Evolutionary conservation across 2,329 filamentous ascomycete genomes (phyloP).

Genomic region (Fusarium pseudoanthophilum): DNA sequence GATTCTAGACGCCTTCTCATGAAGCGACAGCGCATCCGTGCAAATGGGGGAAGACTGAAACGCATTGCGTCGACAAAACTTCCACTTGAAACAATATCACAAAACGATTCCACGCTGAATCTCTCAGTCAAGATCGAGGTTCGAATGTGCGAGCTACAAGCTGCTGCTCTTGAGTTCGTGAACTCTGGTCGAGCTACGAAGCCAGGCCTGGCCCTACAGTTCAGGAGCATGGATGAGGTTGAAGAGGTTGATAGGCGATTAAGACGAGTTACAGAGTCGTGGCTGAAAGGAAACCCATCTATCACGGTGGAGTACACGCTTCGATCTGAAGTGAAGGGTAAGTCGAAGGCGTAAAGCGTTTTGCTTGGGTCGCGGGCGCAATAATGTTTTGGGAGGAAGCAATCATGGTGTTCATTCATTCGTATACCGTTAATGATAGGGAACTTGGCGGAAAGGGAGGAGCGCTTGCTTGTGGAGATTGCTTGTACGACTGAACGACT

Average conservation of each 20-base stretch:
- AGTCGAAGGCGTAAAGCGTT: constrained; percentile 28
- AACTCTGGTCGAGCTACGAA: constrained; percentile 8
- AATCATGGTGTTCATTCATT: constrained; percentile 2
- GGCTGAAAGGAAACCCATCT: constrained; percentile 27
- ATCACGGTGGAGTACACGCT: constrained; percentile 44
- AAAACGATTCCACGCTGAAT: constrained; percentile 24
- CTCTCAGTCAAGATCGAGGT: constrained; percentile 15
- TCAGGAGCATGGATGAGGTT: constrained; percentile 42
- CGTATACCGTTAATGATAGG: neutral
- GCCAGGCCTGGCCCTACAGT: constrained; percentile 24
- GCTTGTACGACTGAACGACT: constrained; percentile 20
- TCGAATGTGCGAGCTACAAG: constrained; percentile 14
- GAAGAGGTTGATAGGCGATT: constrained; percentile 36
- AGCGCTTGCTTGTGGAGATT: constrained; percentile 18
- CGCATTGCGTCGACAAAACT: constrained; percentile 38
- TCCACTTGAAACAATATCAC: constrained; percentile 44
- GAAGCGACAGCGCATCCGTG: constrained; percentile 27
- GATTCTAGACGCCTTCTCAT: constrained; percentile 39
- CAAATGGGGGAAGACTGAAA: constrained; percentile 31
- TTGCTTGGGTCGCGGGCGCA: constrained; percentile 16
- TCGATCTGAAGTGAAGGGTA: constrained; percentile 43
- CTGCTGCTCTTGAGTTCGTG: constrained; percentile 16
- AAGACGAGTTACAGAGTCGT: constrained; percentile 33
- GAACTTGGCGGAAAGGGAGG: neutral
- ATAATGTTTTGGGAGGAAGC: constrained; percentile 4